phyloP scores from a whole-genome alignment of 768 basidiomycete genomes.

The Hemileccinum rubropunctum region DNA sequence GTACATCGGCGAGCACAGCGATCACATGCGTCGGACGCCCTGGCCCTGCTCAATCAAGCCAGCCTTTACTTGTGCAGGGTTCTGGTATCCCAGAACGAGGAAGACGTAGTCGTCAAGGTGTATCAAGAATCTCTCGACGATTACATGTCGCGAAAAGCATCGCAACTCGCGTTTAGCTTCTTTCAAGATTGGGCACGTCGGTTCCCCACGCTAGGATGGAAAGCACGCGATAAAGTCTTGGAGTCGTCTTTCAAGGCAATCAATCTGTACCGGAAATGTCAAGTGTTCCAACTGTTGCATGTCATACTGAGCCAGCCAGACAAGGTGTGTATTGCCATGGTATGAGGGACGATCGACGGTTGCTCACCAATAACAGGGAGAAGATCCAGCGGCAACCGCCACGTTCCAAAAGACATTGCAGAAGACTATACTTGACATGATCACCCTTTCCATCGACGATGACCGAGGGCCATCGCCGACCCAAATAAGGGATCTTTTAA shows the following conservation, averaged over 20 bases:
- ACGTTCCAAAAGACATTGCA: constrained; percentile 50
- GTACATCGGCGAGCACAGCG: constrained; percentile 74
- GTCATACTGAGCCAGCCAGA: constrained; percentile 49
- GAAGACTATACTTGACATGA: constrained; percentile 44
- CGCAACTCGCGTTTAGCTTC: constrained; percentile 67
- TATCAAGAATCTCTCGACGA: constrained; percentile 71
- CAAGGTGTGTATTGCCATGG: constrained; percentile 15
- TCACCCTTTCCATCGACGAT: constrained; percentile 49
- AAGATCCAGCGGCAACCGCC: constrained; percentile 39
- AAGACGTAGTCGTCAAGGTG: constrained; percentile 44
- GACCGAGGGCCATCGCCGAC: constrained; percentile 47
- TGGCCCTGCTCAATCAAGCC: constrained; percentile 64
- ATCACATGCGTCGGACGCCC: constrained; percentile 56
- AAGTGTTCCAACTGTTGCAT: constrained; percentile 72
- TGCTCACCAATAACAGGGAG: constrained; percentile 27
- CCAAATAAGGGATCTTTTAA: constrained; percentile 79
- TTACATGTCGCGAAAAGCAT: constrained; percentile 79
- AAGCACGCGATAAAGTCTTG: constrained; percentile 57
- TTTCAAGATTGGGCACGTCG: constrained; percentile 77
- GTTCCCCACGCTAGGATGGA: constrained; percentile 64
- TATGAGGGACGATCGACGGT: neutral
- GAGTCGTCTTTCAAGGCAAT: constrained; percentile 55
- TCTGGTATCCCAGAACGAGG: constrained; percentile 36
- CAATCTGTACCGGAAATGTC: constrained; percentile 74
- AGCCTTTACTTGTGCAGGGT: constrained; percentile 68